Conservation (phyloP, 345 rosid genomes). For the Arabidopsis thaliana region TAIR10.1 NC_003074.8:6440001-6440500, state of each 20-base stretch:
- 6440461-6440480: neutral
- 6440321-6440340: neutral
- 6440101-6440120: constrained; percentile 19
- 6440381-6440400: constrained; percentile 2
- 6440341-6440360: constrained; percentile 3
- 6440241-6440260: constrained; percentile 4
- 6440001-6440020: constrained; percentile 31
- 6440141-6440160: constrained; percentile 37
- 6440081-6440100: constrained; percentile 31
- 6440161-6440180: constrained; percentile 36
- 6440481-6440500: constrained; percentile 4
- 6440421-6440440: neutral
- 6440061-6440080: constrained; percentile 11
- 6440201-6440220: constrained; percentile 15
- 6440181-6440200: constrained; percentile 43
- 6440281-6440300: neutral
- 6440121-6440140: constrained; percentile 39
- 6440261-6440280: neutral
- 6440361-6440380: neutral
- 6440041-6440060: neutral
- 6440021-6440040: constrained; percentile 30
- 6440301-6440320: neutral
- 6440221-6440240: neutral
- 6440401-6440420: neutral
- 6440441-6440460: neutral